A percentile compares a stretch with the other conserved stretches of the same genome.
Evolutionary conservation across 2,329 filamentous ascomycete genomes (phyloP).

Genomic region (Ophiostoma sp.): DNA sequence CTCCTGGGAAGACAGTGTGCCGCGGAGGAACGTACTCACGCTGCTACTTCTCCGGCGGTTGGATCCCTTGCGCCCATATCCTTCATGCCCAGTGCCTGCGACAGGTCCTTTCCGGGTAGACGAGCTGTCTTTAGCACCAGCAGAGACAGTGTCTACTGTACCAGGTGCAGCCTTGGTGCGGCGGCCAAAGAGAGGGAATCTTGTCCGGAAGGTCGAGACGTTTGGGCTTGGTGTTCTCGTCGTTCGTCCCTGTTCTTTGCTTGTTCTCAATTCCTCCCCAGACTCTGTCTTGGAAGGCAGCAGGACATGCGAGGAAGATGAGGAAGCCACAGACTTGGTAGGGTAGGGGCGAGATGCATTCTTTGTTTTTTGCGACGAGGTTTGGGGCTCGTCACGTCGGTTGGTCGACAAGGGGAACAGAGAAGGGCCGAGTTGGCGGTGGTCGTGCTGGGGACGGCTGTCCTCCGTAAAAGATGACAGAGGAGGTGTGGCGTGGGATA

Average conservation of each 20-base stretch:
- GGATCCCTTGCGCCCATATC: slow-evolving; percentile 63
- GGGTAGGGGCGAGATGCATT: background rate
- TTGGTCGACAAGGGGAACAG: background rate
- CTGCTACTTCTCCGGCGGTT: slow-evolving; percentile 59
- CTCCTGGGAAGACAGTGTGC: slow-evolving; percentile 47
- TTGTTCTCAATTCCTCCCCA: slow-evolving; percentile 2
- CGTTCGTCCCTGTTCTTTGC: slow-evolving; percentile 13
- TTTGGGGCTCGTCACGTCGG: background rate
- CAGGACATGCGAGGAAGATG: background rate
- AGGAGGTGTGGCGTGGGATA: slow-evolving; percentile 25
- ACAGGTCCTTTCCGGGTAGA: slow-evolving; percentile 66
- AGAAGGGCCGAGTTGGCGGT: background rate
- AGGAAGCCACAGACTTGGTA: background rate
- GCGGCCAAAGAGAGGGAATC: slow-evolving; percentile 74
- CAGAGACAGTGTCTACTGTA: slow-evolving; percentile 38
- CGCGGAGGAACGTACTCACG: slow-evolving; percentile 44
- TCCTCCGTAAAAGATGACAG: background rate
- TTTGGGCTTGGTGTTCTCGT: slow-evolving; percentile 51
- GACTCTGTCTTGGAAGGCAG: slow-evolving; percentile 26
- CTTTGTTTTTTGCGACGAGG: background rate
- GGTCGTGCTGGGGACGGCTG: slow-evolving; percentile 14
- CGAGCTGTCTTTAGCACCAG: slow-evolving; percentile 46
- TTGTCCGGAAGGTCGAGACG: slow-evolving; percentile 52
- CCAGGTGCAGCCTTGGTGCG: slow-evolving; percentile 60
- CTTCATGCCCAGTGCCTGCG: slow-evolving; percentile 92